These are phyloP conservation scores for Hortiboletus flavorubellus DNA, from an alignment of 768 basidiomycete genomes.

Conservation along the genomic window DNA sequence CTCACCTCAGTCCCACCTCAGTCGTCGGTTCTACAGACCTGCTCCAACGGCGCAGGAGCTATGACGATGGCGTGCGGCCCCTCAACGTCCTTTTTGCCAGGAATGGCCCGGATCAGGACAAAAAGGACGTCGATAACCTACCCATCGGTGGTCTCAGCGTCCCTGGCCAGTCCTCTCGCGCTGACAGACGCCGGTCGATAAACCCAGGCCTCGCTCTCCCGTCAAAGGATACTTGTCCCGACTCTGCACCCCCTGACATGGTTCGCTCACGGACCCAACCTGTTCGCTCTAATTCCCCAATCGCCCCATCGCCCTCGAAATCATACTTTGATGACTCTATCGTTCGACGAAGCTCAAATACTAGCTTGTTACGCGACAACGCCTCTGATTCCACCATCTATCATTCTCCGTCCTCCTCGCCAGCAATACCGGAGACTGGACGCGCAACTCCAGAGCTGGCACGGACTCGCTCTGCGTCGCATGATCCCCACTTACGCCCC, in stretches of 20 bases:
- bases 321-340: slow-evolving; percentile 12
- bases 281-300: slow-evolving; percentile 25
- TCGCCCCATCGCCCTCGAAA: slow-evolving; percentile 17
- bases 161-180: slow-evolving; percentile 33
- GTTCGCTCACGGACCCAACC: slow-evolving; percentile 30
- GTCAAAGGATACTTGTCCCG: slow-evolving; percentile 8
- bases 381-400: slow-evolving; percentile 29
- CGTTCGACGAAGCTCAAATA: slow-evolving; percentile 22
- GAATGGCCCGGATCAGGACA: slow-evolving; percentile 10
- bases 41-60: slow-evolving; percentile 39
- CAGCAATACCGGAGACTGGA: slow-evolving; percentile 29
- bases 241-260: slow-evolving; percentile 25
- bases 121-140: slow-evolving; percentile 9
- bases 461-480: slow-evolving; percentile 38
- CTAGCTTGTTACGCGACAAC: slow-evolving; percentile 26
- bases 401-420: slow-evolving; percentile 40
- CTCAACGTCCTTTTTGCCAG: slow-evolving; percentile 34
- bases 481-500: slow-evolving; percentile 23
- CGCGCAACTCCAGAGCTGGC: slow-evolving; percentile 40
- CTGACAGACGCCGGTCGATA: slow-evolving; percentile 51
- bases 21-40: slow-evolving; percentile 4
- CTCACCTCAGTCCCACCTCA: slow-evolving; percentile 25
- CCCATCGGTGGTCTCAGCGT: slow-evolving; percentile 22
- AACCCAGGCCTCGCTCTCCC: slow-evolving; percentile 47
- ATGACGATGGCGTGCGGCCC: slow-evolving; percentile 42